phyloP scores from a whole-genome alignment of 2,329 filamentous ascomycete genomes.

The Verticillium dahliae region DNA sequence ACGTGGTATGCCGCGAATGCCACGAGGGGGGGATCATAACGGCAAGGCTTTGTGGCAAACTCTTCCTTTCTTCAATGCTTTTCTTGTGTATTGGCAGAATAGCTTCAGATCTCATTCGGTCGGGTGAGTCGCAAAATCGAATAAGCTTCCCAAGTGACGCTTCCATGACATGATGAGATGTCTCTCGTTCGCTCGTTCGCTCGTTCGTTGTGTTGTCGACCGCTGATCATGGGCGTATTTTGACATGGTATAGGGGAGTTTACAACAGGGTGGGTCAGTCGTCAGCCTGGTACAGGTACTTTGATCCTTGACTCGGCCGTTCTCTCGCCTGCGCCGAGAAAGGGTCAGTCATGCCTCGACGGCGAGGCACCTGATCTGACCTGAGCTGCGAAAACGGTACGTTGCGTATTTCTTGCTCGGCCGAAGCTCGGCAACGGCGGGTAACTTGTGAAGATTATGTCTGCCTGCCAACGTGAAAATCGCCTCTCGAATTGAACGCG shows the following conservation, averaged over 20 bases:
- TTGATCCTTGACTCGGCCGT: neutral
- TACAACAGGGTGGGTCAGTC: conserved; percentile 3
- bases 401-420: neutral
- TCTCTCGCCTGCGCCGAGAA: conserved; percentile 3
- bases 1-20: neutral
- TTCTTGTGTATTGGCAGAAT: neutral
- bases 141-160: conserved; percentile 7
- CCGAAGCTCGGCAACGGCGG: neutral
- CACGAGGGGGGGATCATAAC: neutral
- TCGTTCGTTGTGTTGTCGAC: neutral
- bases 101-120: neutral
- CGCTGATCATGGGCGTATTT: conserved; percentile 3
- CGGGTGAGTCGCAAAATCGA: neutral
- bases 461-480: neutral
- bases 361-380: neutral
- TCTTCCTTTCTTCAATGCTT: neutral
- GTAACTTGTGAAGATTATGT: no score
- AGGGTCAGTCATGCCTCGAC: neutral
- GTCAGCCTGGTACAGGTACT: neutral
- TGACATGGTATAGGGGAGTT: conserved; percentile 3
- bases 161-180: neutral
- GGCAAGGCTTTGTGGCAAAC: neutral
- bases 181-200: neutral
- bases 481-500: neutral
- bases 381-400: neutral